A percentile compares a stretch with the other conserved stretches of the same genome.
Evolutionary conservation across 164 flowering plant genomes (phyloP).

Genomic region (Aristolochia californica): DNA sequence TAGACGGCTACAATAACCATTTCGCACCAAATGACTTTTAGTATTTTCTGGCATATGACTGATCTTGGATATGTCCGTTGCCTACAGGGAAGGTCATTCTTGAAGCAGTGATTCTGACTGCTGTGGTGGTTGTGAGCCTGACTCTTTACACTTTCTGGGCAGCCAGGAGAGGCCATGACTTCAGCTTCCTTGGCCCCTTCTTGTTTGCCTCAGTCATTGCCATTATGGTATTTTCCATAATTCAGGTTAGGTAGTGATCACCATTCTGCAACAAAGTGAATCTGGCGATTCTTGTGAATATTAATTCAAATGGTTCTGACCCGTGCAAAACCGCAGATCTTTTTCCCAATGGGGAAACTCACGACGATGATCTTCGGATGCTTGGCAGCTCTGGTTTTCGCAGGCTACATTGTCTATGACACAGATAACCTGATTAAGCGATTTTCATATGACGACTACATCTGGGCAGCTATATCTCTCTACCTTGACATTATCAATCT

Average conservation of each 20-base stretch:
- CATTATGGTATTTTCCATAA: constrained; percentile 10
- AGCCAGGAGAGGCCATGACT: constrained; percentile 28
- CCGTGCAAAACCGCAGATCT: constrained; percentile 23
- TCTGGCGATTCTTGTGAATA: background rate
- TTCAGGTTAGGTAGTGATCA: constrained; percentile 6
- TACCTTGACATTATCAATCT: constrained; percentile 81
- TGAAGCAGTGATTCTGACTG: constrained; percentile 19
- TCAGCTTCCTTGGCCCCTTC: constrained; percentile 34
- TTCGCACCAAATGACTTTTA: no score
- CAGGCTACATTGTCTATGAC: constrained; percentile 79
- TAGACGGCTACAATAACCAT: no score
- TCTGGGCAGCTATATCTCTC: constrained; percentile 74
- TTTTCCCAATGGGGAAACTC: constrained; percentile 63
- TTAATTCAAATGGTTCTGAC: background rate
- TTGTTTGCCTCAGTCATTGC: constrained; percentile 18
- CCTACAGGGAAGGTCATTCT: constrained; percentile 23
- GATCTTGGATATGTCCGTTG: background rate
- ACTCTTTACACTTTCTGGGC: constrained; percentile 41
- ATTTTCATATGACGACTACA: constrained; percentile 69
- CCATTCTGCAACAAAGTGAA: background rate
- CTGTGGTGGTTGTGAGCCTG: constrained; percentile 18
- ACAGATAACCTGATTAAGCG: constrained; percentile 89
- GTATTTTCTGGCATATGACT: background rate
- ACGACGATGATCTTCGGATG: constrained; percentile 63
- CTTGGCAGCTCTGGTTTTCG: constrained; percentile 68